Evolutionary conservation across 306 rosid species (phyloP), one percentile per base, ranked within the genome.

Genomic region (Quercus ilex): DNA sequence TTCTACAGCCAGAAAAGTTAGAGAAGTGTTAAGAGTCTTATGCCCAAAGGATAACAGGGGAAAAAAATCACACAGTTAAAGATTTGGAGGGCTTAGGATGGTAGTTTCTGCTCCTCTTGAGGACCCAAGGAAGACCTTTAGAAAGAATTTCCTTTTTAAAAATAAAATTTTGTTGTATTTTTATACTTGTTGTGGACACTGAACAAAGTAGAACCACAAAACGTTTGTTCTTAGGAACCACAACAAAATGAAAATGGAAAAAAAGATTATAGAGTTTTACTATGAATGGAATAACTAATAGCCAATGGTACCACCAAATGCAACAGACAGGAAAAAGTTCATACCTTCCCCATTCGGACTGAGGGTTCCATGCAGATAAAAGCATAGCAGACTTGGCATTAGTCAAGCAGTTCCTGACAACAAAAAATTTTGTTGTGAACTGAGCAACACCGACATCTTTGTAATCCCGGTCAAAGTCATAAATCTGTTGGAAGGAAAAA

Each of bases 291-390:
- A 76, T 69, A 38, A 83, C 55, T 46, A 55, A 78, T 72, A 68
- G 38, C 72, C 25, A 68, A 33, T 35, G 6, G 21, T n/a, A 35
- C 17, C 49, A 35, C 72, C 52, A 68, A 59, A 85, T 80, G 77
- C 46, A 53, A 57, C 46, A 81, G 58, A 74, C 49, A 79, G 38
- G 75, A 73, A 79, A 76, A 82, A 25, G 74, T 77, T 76, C 98
- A 43, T 96, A 96, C 99, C 90, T 91, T 85, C 88, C 97, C 99
- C 98, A 91, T 81, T 96, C 98, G 1, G 75, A 43, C 33, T 97
- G 99, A 90, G 98, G 93, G 89, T 85, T 90, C 99, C 99, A 96
- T 60, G 99, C 92, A 57, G 99, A 91, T 85, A 96, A 87, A 86
- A 96, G 97, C 98, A 90, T 91, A 87, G 93, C 97, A 80, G 98